Evolutionary conservation across 179 eudicot genomes (phyloP), one percentile per base, ranked within the genome.

Genomic region (Gypsophila paniculata): DNA sequence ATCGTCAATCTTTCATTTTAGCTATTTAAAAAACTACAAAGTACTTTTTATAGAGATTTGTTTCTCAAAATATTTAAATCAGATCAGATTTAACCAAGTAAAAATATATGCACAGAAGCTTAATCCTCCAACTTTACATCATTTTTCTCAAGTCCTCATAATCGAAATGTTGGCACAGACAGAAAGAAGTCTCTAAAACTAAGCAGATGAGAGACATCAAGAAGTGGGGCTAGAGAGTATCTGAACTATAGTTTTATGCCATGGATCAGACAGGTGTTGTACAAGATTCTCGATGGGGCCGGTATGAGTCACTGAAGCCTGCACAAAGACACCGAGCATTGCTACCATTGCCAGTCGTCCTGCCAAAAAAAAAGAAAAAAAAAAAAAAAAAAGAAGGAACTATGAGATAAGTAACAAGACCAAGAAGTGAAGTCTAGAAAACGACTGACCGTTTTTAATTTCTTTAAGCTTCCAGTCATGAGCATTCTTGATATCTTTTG

Each of bases 321-420:
- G 98, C 69, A 93, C 97, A 65, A 89, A 84, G 65, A 93, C 66
- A 29, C 98, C 98, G 10, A 91, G 86, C 88, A 93, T 89, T 1
- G 98, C 98, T 55, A 91, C 86, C 98, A 93, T 93, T 3, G 97
- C 98, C 59, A 93, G 77, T 63, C 98, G 71, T 59, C 98, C 98
- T 93, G 72, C 34, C 68, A 72, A 11, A 4, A 36, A n/a, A 18
- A 15, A n/a, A n/a, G n/a, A n/a, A n/a, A n/a, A n/a, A n/a, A n/a
- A n/a, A n/a, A n/a, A n/a, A n/a, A n/a, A n/a, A n/a, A n/a, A n/a
- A n/a, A n/a, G n/a, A n/a, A n/a, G n/a, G 34, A 29, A 29, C 34
- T 29, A 29, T 29, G 34, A 29, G 34, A 29, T 29, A 29, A 29
- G 34, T 1, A 29, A 29, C 34, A 29, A 4, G 34, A 29, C 34